Conservation (phyloP, 108 stramenopile species). For the Nannochloropsis gaditana region DNA sequence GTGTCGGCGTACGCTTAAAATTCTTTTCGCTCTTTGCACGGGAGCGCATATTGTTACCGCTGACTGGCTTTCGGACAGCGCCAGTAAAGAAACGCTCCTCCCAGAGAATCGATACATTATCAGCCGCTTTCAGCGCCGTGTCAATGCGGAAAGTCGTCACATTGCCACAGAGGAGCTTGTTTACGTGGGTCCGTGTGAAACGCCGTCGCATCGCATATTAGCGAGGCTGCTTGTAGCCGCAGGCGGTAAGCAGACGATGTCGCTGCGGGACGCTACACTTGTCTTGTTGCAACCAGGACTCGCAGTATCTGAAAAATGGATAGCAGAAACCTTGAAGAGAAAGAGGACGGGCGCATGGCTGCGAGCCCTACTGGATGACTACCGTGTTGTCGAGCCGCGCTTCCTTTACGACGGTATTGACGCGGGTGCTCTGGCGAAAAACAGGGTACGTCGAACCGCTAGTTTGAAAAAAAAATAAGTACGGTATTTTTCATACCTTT, state of each 20-base stretch:
- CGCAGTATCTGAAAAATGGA: not conserved
- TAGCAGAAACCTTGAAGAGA: not conserved
- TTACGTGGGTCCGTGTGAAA: not conserved
- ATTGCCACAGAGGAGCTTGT: not conserved
- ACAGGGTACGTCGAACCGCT: not conserved
- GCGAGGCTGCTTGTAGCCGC: not conserved
- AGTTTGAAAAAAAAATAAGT: too few relatives aligned
- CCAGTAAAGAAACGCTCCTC: not conserved
- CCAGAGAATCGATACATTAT: constrained; percentile 6
- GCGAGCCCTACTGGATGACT: not conserved
- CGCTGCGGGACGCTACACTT: constrained; percentile 14
- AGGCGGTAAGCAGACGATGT: not conserved
- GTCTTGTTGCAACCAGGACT: not conserved
- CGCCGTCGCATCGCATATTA: constrained; percentile 12
- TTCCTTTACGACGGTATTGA: constrained; percentile 8
- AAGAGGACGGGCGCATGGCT: constrained; percentile 2
- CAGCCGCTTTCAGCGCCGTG: not conserved
- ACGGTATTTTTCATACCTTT: too few relatives aligned
- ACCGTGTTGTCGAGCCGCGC: not conserved
- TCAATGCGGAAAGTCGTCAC: not conserved
- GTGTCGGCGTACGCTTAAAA: not conserved
- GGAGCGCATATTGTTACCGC: not conserved
- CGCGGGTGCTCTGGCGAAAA: not conserved
- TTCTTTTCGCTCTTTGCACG: constrained; percentile 20
- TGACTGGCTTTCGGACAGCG: constrained; percentile 3